Evolutionary conservation across 2,329 filamentous ascomycete genomes (phyloP).

Genomic region (Fusarium bactridioides): DNA sequence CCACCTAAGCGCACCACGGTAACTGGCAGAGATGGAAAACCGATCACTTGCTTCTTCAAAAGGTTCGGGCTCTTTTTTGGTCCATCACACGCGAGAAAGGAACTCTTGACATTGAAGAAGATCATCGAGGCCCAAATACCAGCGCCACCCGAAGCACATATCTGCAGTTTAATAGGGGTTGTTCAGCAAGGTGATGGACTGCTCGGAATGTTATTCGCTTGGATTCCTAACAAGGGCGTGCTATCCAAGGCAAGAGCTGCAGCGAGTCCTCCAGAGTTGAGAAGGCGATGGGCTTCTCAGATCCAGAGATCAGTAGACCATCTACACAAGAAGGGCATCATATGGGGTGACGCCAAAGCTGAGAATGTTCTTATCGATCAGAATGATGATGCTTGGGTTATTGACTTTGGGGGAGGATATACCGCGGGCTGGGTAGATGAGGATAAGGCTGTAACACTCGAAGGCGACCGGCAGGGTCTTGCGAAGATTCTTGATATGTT

Average conservation of each 20-base stretch:
- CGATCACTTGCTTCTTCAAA: neutral
- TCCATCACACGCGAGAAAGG: neutral
- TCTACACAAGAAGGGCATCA: neutral
- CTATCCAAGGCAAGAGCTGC: neutral
- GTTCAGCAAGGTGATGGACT: neutral
- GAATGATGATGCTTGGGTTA: neutral
- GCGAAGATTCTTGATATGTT: neutral
- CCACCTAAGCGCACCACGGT: accelerated
- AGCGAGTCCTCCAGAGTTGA: neutral
- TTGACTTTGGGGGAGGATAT: neutral
- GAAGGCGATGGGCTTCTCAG: neutral
- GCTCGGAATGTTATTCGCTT: neutral
- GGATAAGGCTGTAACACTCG: neutral
- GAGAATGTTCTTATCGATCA: neutral
- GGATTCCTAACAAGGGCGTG: neutral
- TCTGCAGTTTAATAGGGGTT: accelerated
- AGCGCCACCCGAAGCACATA: accelerated
- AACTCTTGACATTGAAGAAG: neutral
- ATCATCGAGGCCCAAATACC: neutral
- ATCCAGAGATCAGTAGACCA: neutral
- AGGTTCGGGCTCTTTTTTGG: neutral
- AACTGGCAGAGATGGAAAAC: accelerated
- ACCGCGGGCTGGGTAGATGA: neutral
- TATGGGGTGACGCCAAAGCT: neutral
- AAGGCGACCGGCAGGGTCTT: neutral